Percentiles rank a stretch among this genome's conserved stretches.
Evolutionary conservation across 2,329 filamentous ascomycete genomes (phyloP).

Genomic region (Diplodia corticola): DNA sequence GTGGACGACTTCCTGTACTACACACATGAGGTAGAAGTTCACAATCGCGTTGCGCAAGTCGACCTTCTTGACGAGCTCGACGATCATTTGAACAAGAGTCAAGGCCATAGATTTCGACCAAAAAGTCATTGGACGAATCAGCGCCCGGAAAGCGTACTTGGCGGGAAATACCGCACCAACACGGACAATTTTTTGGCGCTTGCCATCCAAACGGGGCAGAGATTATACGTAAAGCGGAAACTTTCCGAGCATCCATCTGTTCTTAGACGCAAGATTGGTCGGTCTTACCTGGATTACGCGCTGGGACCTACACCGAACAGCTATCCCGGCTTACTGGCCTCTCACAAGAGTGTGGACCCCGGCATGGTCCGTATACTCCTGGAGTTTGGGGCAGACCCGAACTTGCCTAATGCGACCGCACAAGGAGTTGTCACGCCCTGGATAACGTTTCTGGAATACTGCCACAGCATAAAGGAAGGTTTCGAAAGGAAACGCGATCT

Average conservation of each 20-base stretch:
- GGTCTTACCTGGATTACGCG: neutral
- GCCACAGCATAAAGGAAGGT: too few species aligned
- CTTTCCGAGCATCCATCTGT: neutral
- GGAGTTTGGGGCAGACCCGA: neutral
- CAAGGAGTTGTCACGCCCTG: neutral
- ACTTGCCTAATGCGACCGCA: neutral
- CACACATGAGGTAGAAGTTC: neutral
- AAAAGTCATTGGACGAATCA: neutral
- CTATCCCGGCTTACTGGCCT: too few species aligned
- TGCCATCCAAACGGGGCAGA: neutral
- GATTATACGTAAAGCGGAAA: neutral
- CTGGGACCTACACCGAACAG: accelerated
- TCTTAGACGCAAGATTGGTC: neutral
- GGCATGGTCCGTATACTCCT: neutral
- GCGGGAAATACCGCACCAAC: too few species aligned
- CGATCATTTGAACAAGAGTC: too few species aligned
- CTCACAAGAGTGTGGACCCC: neutral
- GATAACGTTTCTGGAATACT: neutral
- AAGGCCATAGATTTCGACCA: too few species aligned
- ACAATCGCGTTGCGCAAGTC: neutral
- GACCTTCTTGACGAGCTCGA: neutral
- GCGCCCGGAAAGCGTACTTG: too few species aligned
- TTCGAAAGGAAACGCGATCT: too few species aligned
- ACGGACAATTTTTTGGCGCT: neutral
- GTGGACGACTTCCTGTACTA: neutral